phyloP scores from a whole-genome alignment of 1,139 yeast species.

The Geotrichum bryndzae region DNA sequence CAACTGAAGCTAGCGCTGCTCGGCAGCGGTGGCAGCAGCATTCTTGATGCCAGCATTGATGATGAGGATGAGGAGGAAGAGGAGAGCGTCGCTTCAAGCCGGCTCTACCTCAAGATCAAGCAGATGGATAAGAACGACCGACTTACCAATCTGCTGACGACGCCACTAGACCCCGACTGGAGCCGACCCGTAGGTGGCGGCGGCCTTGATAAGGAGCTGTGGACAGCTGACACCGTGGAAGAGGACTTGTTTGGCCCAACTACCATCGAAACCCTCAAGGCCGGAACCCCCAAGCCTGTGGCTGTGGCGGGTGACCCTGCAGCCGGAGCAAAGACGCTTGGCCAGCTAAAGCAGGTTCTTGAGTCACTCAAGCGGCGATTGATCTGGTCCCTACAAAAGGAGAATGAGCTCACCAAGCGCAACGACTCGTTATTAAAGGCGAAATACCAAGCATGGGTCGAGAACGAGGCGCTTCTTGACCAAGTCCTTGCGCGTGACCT shows the following conservation, averaged over 20 bases:
- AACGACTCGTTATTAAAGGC: conserved; percentile 38
- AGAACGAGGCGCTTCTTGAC: conserved; percentile 55
- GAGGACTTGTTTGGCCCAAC: conserved; percentile 16
- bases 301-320: not conserved
- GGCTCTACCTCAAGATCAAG: conserved; percentile 20
- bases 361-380: conserved; percentile 37
- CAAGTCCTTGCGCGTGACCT: conserved; percentile 38
- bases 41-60: not conserved
- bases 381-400: conserved; percentile 47
- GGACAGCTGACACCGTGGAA: conserved; percentile 10
- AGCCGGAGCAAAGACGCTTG: conserved; percentile 6
- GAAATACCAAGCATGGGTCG: conserved; percentile 47
- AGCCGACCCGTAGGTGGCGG: conserved; percentile 19
- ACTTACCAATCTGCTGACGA: conserved; percentile 3
- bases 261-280: conserved; percentile 8
- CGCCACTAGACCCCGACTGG: conserved; percentile 10
- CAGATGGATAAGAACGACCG: conserved; percentile 23
- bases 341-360: conserved; percentile 24
- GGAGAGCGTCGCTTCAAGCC: not conserved
- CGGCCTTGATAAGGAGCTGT: conserved; percentile 3
- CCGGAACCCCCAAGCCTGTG: not conserved
- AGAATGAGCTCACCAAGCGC: conserved; percentile 42
- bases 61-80: conserved; percentile 13
- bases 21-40: not conserved
- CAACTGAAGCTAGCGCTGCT: conserved; percentile 12